Evolutionary conservation across 179 eudicot genomes (phyloP), one percentile per base, ranked within the genome.

Genomic region (Patellifolia procumbens): DNA sequence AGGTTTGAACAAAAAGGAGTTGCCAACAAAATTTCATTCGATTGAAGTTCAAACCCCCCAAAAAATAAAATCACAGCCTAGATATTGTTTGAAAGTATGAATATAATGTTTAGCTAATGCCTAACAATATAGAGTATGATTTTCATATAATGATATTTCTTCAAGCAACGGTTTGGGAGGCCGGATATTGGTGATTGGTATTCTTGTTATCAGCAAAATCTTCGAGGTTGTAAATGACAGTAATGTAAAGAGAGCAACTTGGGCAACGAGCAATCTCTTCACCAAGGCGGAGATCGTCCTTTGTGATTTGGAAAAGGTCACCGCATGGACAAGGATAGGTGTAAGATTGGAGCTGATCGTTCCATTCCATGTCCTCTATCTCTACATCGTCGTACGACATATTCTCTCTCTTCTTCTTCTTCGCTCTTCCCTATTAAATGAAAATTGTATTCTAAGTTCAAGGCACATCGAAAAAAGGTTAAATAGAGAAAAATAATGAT

Each of bases 321-420:
- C 97, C 97, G 72, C 97, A 94, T 0, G 97, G 97, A 51, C 98
- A 94, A 0, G 98, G 96, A 73, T 92, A 94, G 0, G 98, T 94
- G 87, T 71, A 94, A 0, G 93, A 86, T 58, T 89, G 76, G 0
- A 94, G 82, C 85, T 89, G 94, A 1, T 88, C 91, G 86, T 85
- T 91, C 98, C 98, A 94, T 82, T 92, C 97, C 97, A 94, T 92
- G 82, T 94, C 98, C 76, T 94, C 98, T 32, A 94, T 94, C 88
- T 85, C 88, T 11, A 85, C 86, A 0, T 85, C 82, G 64, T 85
- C 88, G 82, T 85, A 85, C 62, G 88, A 85, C 88, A 85, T 85
- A 28, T 42, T 67, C 7, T 48, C 16, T 48, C 24, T 19, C 53
- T 12, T 26, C 20, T 24, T 3, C 22, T n/a, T n/a, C n/a, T n/a